phyloP scores from a whole-genome alignment of 768 basidiomycete species.

The Hericium rajendrae region DNA sequence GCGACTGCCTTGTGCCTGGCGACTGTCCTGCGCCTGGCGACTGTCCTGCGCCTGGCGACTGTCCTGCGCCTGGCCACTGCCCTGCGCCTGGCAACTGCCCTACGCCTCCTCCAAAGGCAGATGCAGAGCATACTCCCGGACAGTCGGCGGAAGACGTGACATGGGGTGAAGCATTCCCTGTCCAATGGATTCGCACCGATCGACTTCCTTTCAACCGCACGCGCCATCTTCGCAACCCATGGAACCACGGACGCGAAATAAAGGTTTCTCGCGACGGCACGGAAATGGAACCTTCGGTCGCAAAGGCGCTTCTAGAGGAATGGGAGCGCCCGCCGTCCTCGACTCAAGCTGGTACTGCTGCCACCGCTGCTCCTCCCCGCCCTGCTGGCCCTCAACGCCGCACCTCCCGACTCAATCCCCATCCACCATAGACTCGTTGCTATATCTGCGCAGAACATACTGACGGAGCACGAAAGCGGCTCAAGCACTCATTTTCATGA shows the following conservation, averaged over 20 bases:
- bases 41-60: too few species aligned
- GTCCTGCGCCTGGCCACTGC: too few species aligned
- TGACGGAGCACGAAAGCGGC: not conserved
- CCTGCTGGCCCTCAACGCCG: constrained; percentile 1
- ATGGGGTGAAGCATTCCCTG: constrained; percentile 75
- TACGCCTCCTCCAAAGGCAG: not conserved
- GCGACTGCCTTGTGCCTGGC: too few species aligned
- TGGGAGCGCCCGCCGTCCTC: constrained; percentile 38
- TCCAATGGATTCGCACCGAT: constrained; percentile 73
- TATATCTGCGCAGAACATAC: too few species aligned
- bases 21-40: too few species aligned
- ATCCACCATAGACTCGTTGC: not conserved
- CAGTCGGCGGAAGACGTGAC: constrained; percentile 15
- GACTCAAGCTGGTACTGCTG: constrained; percentile 4
- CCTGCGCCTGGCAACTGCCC: not conserved
- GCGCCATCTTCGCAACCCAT: constrained; percentile 78
- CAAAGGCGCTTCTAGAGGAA: constrained; percentile 56
- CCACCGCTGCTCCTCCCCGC: constrained; percentile 5
- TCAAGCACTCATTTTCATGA: not conserved
- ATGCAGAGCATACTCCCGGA: not conserved
- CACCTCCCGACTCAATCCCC: not conserved
- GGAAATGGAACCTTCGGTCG: constrained; percentile 76
- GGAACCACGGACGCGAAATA: constrained; percentile 80
- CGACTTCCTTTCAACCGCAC: constrained; percentile 68
- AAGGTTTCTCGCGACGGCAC: constrained; percentile 87